These are phyloP conservation scores for Stephania yunnanensis DNA, from an alignment of 164 flowering plant genomes.

Conservation along the genomic window DNA sequence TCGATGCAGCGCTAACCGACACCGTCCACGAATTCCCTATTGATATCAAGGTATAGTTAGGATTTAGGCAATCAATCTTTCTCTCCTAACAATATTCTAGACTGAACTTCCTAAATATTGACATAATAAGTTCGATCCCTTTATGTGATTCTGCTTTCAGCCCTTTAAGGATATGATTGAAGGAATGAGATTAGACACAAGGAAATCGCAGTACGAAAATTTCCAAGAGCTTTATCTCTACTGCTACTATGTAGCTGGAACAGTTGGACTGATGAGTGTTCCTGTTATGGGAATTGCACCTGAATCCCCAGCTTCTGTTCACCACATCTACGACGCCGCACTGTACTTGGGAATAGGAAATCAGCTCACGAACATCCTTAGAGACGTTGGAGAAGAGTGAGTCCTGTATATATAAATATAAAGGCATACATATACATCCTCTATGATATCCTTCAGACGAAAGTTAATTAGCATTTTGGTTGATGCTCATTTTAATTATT, in stretches of 20 bases:
- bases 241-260: constrained; percentile 81
- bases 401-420: constrained; percentile 7
- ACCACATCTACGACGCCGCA: constrained; percentile 48
- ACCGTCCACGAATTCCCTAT: constrained; percentile 57
- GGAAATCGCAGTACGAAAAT: constrained; percentile 48
- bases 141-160: constrained; percentile 17
- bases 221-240: constrained; percentile 71
- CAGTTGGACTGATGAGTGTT: constrained; percentile 75
- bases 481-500: not conserved
- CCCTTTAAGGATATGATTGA: constrained; percentile 81
- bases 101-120: not conserved
- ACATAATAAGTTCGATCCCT: not conserved
- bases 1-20: constrained; percentile 68
- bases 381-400: constrained; percentile 89
- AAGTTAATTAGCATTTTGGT: too few relatives aligned
- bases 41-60: constrained; percentile 51
- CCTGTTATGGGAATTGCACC: constrained; percentile 76
- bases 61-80: not conserved
- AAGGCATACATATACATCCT: too few relatives aligned
- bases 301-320: constrained; percentile 36
- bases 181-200: constrained; percentile 79
- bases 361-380: constrained; percentile 76
- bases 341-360: constrained; percentile 62
- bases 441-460: not conserved
- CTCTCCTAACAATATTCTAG: too few relatives aligned